phyloP scores from a whole-genome alignment of 2,329 filamentous ascomycete species.

The Fusarium liriodendri region DNA sequence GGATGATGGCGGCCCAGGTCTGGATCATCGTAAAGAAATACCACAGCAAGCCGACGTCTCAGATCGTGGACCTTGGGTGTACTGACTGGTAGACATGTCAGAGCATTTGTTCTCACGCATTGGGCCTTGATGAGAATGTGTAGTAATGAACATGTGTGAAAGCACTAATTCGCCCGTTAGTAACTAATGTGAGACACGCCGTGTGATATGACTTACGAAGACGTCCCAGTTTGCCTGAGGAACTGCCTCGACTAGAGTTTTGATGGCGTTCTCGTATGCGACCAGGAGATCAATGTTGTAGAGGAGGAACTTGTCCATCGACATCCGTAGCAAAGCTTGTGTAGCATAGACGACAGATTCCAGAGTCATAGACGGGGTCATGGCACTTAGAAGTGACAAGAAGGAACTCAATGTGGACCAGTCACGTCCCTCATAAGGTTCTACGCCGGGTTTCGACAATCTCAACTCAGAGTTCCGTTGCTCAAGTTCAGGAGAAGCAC shows the following conservation, averaged over 20 bases:
- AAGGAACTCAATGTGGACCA: conserved; percentile 60
- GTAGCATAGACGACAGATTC: conserved; percentile 53
- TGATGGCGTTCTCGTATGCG: conserved; percentile 56
- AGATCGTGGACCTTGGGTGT: conserved; percentile 66
- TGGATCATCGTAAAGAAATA: conserved; percentile 68
- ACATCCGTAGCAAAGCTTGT: conserved; percentile 64
- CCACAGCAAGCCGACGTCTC: conserved; percentile 73
- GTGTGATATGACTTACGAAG: conserved; percentile 52
- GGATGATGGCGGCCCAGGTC: conserved; percentile 54
- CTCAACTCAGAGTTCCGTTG: conserved; percentile 37
- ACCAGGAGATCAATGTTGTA: conserved; percentile 55
- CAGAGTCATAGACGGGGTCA: conserved; percentile 51
- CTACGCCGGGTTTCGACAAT: conserved; percentile 35
- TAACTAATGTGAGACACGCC: background rate
- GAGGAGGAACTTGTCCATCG: conserved; percentile 63
- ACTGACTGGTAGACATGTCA: conserved; percentile 68
- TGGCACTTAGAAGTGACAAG: conserved; percentile 54
- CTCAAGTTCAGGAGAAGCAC: conserved; percentile 62
- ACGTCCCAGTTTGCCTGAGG: conserved; percentile 51
- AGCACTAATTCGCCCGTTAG: conserved; percentile 55
- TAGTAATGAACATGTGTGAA: conserved; percentile 59
- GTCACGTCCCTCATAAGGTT: conserved; percentile 53
- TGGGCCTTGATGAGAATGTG: conserved; percentile 56
- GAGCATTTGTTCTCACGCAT: conserved; percentile 67
- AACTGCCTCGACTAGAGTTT: conserved; percentile 57